Evolutionary conservation across 2,329 filamentous ascomycete species (phyloP), one percentile per base, ranked within the genome.

Genomic region (Stemphylium lycopersici): DNA sequence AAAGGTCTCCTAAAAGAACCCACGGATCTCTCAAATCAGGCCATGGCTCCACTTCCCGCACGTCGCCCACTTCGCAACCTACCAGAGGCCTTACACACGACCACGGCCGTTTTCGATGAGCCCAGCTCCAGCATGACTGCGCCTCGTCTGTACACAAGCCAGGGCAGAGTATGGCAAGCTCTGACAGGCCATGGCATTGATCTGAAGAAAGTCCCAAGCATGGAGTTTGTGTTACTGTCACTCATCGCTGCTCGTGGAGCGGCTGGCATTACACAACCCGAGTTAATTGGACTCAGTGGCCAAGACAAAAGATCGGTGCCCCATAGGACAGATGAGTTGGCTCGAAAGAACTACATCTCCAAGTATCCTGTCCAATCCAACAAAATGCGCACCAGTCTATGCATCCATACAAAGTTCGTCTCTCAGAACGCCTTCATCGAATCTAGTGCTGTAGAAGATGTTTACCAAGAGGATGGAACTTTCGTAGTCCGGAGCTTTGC

Each of bases 251-350:
- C 80, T 8, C 76, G 76, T 50, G 82, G 84, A 38, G 73, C 77
- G 15, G 69, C 76, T 13, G 86, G 86, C 5, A 82, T 88, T 39
- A 68, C 82, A 2, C 86, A 88, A 65, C 80, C 83, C 2, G 80
- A 84, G 2, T 70, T 88, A 33, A 78, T 79, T 36, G 75, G 71
- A 47, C 63, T 82, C 18, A 85, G 83, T 58, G 83, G 83, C 5
- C 86, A 88, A 71, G 85, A 88, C 68, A 88, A 87, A 66, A 79
- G 85, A 40, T 88, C 86, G 1, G 81, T 88, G 2, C 86, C 86
- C 1, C 79, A 83, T 56, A 78, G 86, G 34, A 88, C 86, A 3
- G 83, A 87, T 56, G 71, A 76, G 3, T 75, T 88, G 34, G 77
- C 79, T 5, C 70, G 76, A 32, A 86, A 84, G 59, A 85, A 85